phyloP scores from a whole-genome alignment of 1,284 basidiomycete species.

The Inonotus hispidus region DNA sequence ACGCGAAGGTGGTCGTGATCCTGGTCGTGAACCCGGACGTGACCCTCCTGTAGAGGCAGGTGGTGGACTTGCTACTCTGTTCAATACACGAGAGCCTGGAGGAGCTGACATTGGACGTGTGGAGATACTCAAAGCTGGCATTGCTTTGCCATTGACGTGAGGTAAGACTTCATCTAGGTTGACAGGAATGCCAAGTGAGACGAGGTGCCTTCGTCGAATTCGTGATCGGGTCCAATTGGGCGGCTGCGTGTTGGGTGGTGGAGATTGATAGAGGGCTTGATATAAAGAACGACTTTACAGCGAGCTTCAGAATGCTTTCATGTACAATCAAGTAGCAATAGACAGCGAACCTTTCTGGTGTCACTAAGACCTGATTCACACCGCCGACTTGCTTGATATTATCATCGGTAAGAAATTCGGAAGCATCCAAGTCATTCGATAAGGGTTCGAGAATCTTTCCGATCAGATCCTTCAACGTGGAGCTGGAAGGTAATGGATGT shows the following conservation, averaged over 20 bases:
- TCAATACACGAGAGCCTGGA: constrained; percentile 46
- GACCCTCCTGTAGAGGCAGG: constrained; percentile 37
- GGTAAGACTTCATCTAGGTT: constrained; percentile 90
- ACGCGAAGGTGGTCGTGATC: constrained; percentile 31
- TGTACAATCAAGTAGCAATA: background rate
- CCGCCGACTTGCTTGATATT: constrained; percentile 77
- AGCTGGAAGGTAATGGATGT: constrained; percentile 54
- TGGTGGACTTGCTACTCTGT: constrained; percentile 34
- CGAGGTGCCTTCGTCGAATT: constrained; percentile 83
- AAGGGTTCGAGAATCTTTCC: constrained; percentile 61
- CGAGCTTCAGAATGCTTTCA: background rate
- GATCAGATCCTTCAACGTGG: constrained; percentile 56
- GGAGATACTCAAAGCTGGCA: constrained; percentile 76
- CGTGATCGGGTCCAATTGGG: constrained; percentile 90
- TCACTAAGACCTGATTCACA: constrained; percentile 68
- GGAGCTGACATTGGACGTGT: constrained; percentile 79
- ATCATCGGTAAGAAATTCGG: constrained; percentile 58
- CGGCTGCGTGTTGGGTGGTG: constrained; percentile 63
- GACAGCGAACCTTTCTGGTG: constrained; percentile 62
- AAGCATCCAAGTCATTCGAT: constrained; percentile 48
- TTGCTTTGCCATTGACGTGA: constrained; percentile 58
- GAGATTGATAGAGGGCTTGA: constrained; percentile 55
- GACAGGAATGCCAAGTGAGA: constrained; percentile 85
- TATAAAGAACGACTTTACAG: constrained; percentile 67
- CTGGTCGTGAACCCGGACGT: constrained; percentile 34